These are phyloP conservation scores for Domatiomyces catenatus DNA, from an alignment of 2,329 filamentous ascomycete genomes.

Conservation along the genomic window DNA sequence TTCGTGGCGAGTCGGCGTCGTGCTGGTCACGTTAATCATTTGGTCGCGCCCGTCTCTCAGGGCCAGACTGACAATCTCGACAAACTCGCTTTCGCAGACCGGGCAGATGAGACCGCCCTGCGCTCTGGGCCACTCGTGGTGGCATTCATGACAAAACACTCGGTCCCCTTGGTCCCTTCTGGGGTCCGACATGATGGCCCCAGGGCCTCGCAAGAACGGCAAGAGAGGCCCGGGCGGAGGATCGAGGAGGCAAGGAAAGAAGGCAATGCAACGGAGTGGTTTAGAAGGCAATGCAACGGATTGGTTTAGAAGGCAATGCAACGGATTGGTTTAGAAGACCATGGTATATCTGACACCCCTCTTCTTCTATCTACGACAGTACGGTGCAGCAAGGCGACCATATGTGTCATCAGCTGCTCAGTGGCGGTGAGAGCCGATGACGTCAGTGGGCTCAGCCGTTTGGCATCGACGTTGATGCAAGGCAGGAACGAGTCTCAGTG, in stretches of 20 bases:
- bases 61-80: constrained; percentile 58
- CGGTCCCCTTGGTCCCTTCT: constrained; percentile 42
- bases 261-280: neutral
- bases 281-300: neutral
- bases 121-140: constrained; percentile 64
- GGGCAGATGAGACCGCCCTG: constrained; percentile 58
- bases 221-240: neutral
- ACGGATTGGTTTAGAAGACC: neutral
- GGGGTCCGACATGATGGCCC: constrained; percentile 21
- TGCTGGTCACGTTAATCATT: neutral
- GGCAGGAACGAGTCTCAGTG: no score
- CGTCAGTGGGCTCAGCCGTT: neutral
- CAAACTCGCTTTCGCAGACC: constrained; percentile 60
- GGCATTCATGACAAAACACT: constrained; percentile 73
- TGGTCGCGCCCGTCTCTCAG: neutral
- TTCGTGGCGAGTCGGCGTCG: neutral
- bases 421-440: neutral
- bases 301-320: neutral
- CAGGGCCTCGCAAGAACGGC: neutral
- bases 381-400: neutral
- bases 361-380: neutral
- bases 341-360: no score
- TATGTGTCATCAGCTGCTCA: neutral
- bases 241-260: neutral
- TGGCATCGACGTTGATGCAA: neutral